These are phyloP conservation scores for Craspedostauros australis DNA, from an alignment of 108 stramenopile genomes.

Conservation along the genomic window DNA sequence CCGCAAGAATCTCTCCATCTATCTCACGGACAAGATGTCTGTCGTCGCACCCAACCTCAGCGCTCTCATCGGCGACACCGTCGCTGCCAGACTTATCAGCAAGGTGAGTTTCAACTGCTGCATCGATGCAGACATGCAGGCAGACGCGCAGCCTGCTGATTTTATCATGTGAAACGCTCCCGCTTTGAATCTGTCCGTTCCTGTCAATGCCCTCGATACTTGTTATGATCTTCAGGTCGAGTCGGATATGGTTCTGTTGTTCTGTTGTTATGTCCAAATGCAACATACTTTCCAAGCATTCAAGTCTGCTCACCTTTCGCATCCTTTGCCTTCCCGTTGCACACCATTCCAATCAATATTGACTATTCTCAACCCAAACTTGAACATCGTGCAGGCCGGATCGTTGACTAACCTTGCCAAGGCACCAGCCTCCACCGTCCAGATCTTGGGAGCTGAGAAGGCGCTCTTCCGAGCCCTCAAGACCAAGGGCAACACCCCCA, in stretches of 20 bases:
- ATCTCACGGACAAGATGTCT: constrained; percentile 94
- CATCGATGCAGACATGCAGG: no score
- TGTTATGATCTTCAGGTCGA: not conserved
- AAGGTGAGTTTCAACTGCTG: constrained; percentile 93
- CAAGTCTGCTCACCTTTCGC: not conserved
- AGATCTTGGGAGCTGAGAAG: constrained; percentile 99
- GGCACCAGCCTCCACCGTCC: constrained; percentile 98
- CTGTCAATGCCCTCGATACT: no score
- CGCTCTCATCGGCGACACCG: constrained; percentile 97
- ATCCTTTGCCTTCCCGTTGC: not conserved
- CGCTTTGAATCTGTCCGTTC: no score
- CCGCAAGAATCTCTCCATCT: constrained; percentile 86
- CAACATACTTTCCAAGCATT: not conserved
- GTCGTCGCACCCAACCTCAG: constrained; percentile 97
- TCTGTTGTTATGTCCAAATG: not conserved
- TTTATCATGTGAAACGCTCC: no score
- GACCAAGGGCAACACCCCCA: constrained; percentile 99
- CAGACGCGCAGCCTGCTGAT: no score
- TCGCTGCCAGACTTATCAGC: constrained; percentile 97
- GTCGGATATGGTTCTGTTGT: not conserved
- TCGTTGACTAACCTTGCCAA: constrained; percentile 97
- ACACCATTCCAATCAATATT: not conserved
- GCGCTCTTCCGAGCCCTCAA: constrained; percentile 99
- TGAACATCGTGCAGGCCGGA: constrained; percentile 58
- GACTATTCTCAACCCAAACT: not conserved